phyloP scores from a whole-genome alignment of 495 filamentous ascomycete genomes.

The Xylaria nigripes region DNA sequence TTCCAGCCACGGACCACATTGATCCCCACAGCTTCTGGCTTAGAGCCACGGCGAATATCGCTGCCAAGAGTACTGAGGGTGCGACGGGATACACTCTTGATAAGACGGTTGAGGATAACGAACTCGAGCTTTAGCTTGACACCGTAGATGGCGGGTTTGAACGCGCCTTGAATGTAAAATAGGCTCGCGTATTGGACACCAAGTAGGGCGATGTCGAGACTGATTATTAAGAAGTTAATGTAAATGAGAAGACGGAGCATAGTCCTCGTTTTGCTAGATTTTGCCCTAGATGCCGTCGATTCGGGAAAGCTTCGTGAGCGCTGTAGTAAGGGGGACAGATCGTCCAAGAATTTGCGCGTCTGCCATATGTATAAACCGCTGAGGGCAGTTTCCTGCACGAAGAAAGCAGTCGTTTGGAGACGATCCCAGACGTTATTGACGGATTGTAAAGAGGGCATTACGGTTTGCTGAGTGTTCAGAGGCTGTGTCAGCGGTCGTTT shows the following conservation, averaged over 20 bases:
- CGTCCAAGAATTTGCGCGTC: slow-evolving; percentile 26
- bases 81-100: slow-evolving; percentile 13
- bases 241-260: slow-evolving; percentile 37
- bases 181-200: slow-evolving; percentile 40
- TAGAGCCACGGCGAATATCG: slow-evolving; percentile 5
- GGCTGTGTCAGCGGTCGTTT: slow-evolving; percentile 8
- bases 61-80: slow-evolving; percentile 2
- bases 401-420: slow-evolving; percentile 33
- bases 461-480: slow-evolving; percentile 7
- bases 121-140: slow-evolving; percentile 51
- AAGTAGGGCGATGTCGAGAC: slow-evolving; percentile 42
- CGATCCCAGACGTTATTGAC: slow-evolving; percentile 26
- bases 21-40: background rate
- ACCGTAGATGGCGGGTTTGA: slow-evolving; percentile 45
- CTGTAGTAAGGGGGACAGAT: slow-evolving; percentile 18
- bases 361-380: slow-evolving; percentile 33
- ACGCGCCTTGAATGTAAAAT: slow-evolving; percentile 41
- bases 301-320: slow-evolving; percentile 33
- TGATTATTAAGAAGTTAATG: slow-evolving; percentile 42
- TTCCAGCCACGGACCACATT: slow-evolving; percentile 3
- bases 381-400: slow-evolving; percentile 31
- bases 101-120: slow-evolving; percentile 41
- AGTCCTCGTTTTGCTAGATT: slow-evolving; percentile 11
- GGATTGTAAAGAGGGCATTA: background rate
- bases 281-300: background rate